These are phyloP conservation scores for Polyplosphaeria fusca DNA, from an alignment of 495 filamentous ascomycete species.

Conservation along the genomic window DNA sequence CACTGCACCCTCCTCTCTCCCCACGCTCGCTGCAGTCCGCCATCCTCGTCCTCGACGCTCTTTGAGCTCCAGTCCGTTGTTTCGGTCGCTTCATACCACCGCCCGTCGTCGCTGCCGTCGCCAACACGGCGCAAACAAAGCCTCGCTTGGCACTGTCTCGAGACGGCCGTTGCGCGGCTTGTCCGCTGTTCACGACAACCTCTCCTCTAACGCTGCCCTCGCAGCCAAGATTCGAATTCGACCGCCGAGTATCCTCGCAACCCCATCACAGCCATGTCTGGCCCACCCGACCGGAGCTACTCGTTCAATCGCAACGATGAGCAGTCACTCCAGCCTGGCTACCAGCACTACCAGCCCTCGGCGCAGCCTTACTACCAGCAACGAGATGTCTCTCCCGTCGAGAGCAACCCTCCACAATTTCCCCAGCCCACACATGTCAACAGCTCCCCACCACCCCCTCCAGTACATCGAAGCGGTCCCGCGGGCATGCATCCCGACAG, in stretches of 20 bases:
- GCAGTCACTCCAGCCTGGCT: background rate
- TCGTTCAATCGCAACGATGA: slow-evolving; percentile 22
- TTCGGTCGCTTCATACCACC: background rate
- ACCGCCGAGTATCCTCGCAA: background rate
- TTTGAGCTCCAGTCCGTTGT: background rate
- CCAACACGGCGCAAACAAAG: background rate
- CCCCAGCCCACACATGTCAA: slow-evolving; percentile 7
- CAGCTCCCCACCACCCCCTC: slow-evolving; percentile 24
- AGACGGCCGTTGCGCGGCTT: background rate
- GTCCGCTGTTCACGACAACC: background rate
- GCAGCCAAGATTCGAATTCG: background rate
- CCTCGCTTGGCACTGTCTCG: background rate
- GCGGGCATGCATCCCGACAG: slow-evolving; percentile 24
- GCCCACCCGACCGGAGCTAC: slow-evolving; percentile 12
- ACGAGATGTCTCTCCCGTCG: slow-evolving; percentile 24
- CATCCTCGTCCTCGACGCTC: background rate
- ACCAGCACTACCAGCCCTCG: slow-evolving; percentile 12
- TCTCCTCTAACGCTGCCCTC: background rate
- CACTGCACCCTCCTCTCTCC: background rate
- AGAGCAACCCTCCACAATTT: slow-evolving; percentile 14
- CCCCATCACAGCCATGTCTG: slow-evolving; percentile 12
- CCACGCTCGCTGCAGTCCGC: background rate
- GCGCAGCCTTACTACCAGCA: slow-evolving; percentile 23
- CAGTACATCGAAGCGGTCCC: slow-evolving; percentile 19
- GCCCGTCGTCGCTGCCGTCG: background rate